These are phyloP conservation scores for Aspergillus sp. DNA, from an alignment of 2,329 filamentous ascomycete species.

Conservation along the genomic window DNA sequence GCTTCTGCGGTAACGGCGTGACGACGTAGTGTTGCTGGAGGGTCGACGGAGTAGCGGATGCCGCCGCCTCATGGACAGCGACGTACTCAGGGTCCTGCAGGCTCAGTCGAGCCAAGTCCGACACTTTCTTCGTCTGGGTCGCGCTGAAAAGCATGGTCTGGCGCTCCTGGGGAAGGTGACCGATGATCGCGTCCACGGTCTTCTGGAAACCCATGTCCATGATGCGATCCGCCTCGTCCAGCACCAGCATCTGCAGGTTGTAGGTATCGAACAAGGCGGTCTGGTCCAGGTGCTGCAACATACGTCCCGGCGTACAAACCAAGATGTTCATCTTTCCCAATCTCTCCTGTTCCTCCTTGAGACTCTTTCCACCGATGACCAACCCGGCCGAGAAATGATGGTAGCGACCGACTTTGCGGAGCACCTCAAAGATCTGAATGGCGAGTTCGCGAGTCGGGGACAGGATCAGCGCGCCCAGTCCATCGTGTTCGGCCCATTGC, in stretches of 20 bases:
- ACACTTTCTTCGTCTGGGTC: conserved; percentile 92
- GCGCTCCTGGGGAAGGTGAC: conserved; percentile 79
- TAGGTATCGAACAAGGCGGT: conserved; percentile 86
- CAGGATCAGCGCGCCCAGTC: conserved; percentile 86
- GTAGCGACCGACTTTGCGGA: conserved; percentile 83
- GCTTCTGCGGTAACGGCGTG: conserved; percentile 80
- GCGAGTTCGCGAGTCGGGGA: conserved; percentile 93
- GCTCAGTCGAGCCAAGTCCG: conserved; percentile 84
- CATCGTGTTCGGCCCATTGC: conserved; percentile 88
- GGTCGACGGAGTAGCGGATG: conserved; percentile 74
- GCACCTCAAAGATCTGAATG: conserved; percentile 93
- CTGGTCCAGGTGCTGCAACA: conserved; percentile 94
- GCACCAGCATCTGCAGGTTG: conserved; percentile 85
- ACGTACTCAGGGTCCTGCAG: conserved; percentile 92
- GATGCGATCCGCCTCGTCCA: conserved; percentile 95
- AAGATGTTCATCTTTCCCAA: conserved; percentile 93
- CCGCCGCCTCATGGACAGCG: conserved; percentile 81
- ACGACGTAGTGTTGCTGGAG: conserved; percentile 91
- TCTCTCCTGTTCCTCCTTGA: conserved; percentile 83
- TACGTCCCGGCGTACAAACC: conserved; percentile 90
- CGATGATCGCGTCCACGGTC: conserved; percentile 87
- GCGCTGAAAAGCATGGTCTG: conserved; percentile 96
- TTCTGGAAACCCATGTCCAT: conserved; percentile 96
- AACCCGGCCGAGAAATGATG: conserved; percentile 90
- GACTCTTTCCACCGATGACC: conserved; percentile 87